phyloP scores from a whole-genome alignment of 1,139 yeast genomes.

The Hansenula anomala region DNA sequence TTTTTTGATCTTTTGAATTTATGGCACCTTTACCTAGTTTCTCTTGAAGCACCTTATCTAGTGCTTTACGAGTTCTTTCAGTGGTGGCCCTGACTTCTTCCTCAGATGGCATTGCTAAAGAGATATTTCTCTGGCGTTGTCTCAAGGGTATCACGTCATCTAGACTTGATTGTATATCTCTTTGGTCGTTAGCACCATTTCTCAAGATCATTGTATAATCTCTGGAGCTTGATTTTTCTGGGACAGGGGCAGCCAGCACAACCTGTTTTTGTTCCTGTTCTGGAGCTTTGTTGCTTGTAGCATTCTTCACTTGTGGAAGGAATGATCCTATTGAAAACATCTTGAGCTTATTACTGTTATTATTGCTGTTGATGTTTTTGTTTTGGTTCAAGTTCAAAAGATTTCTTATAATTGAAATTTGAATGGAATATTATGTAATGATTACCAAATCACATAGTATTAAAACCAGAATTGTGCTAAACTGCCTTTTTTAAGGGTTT shows the following conservation, averaged over 20 bases:
- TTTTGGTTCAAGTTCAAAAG: too few relatives aligned
- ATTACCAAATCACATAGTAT: too few relatives aligned
- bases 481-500: too few relatives aligned
- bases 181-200: conserved; percentile 27
- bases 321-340: conserved; percentile 2
- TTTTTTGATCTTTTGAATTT: conserved; percentile 20
- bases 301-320: not conserved
- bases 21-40: conserved; percentile 28
- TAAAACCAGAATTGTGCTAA: too few relatives aligned
- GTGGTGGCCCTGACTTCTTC: conserved; percentile 35
- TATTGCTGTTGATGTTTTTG: too few relatives aligned
- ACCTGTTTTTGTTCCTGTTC: not conserved
- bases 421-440: too few relatives aligned
- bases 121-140: conserved; percentile 31
- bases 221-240: not conserved
- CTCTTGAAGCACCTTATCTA: conserved; percentile 39
- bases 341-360: not conserved
- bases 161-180: conserved; percentile 33
- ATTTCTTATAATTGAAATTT: too few relatives aligned
- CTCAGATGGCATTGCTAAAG: conserved; percentile 34
- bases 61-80: conserved; percentile 41
- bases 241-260: not conserved
- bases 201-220: conserved; percentile 29
- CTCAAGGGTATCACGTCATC: conserved; percentile 44
- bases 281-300: not conserved